Base-by-base conservation (phyloP, 257 asterid species). In the Cinchona pubescens region DNA sequence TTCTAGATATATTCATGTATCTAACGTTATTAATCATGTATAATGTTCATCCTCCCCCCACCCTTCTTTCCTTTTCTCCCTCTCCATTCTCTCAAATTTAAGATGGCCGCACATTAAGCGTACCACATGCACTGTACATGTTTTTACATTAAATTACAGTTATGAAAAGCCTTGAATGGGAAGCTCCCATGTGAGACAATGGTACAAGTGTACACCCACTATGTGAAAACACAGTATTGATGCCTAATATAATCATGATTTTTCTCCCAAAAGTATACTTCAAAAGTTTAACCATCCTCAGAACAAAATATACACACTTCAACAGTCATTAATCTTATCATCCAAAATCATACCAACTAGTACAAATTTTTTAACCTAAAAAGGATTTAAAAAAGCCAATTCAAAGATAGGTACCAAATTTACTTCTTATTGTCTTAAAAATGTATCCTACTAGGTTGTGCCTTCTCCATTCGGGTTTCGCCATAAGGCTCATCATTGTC, bases 401-500 rank as follows among this genome's bases (percentile, higher is more conserved):
- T 32, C 46, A 18, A 34, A 63, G 2, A 25, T 37, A 38, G 67
- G 38, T n/a, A 58, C 40, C 42, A 72, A 37, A 72, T 72, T 72
- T 40, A 40, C 76, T 38, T 11, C 3, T 55, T 37, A 16, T 13
- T 21, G 77, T 61, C 69, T 79, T 85, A 93, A 68, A 93, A 91
- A 53, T 90, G 96, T 83, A 91, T 88, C 90, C 96, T 84, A 85
- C 88, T 82, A 5, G 99, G 99, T 37, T 74, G 91, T 40, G 91
- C 53, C 89, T 94, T 94, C 86, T 94, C 98, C 98, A 92, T 92
- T 56, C 96, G 67, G 4, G 92, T 88, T 82, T 91, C 90, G 0
- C 98, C 97, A 13, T 78, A 85, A 65, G 92, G 80, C 75, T 93
- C 93, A 3, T 85, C 92, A 30, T 94, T 94, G 76, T 94, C 91